Base-by-base conservation (phyloP, 208 protist genomes). In the Borovskyia barvae region DNA sequence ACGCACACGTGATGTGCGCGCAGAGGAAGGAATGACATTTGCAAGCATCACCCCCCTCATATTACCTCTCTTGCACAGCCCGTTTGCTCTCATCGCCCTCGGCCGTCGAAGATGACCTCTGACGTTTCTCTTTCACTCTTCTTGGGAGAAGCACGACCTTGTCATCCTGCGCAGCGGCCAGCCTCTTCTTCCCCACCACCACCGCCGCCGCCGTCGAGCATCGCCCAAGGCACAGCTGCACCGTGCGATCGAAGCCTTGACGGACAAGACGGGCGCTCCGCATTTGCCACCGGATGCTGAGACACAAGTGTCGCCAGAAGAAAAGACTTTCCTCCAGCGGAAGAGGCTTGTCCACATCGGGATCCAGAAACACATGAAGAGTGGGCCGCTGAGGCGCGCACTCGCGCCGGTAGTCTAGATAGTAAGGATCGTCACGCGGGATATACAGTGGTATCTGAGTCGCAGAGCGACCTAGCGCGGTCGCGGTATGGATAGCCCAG, bases 401-500 rank as follows among this genome's bases (percentile, higher is more conserved):
- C 35, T 85, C 77, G n/a, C 50, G 58, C 32, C 80, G 82, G 51
- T 93, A 80, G 48, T 93, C 66, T 58, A 59, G 68, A 60, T 90
- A 90, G 73, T 93, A 93, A 30, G 78, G 72, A 50, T 93, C 86
- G 14, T 35, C 33, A 29, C 74, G 78, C 11, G 86, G 86, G 49
- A 93, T 71, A 64, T 93, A 85, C 26, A 67, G 39, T 5, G 86
- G 86, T 33, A 93, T 66, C 65, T 79, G 68, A 20, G 71, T 19
- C 8, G 66, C 70, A 8, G 70, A 75, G 19, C 71, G 52, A 6
- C 87, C 93, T 0, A 95, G 50, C 1, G 94, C 75, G 24, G 93
- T 80, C 9, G 91, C 83, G 3, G 97, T 98, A 80, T 99, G 97
- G 63, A 98, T 97, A 0, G 97, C 91, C 98, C 98, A 99, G 66